Base-by-base conservation (phyloP, 495 filamentous ascomycete species). In the Jackrogersella multiformis region DNA sequence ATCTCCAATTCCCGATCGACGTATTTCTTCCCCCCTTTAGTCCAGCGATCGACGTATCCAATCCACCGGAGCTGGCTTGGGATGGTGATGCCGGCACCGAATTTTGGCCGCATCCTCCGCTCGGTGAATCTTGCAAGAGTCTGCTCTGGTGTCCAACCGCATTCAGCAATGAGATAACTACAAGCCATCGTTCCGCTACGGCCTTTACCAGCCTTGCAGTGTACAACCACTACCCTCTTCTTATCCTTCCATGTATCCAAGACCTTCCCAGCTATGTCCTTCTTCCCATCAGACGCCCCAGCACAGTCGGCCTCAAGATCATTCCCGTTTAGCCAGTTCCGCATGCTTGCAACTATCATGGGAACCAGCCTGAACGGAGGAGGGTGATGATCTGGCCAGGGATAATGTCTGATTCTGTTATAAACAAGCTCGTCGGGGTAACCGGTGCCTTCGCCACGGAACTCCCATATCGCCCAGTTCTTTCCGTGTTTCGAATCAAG, bases 141-240 rank as follows among this genome's bases (percentile, higher is more conserved):
- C 56, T 95, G 86, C 58, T 90, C 85, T 10, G 87, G 79, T 35
- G 82, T 88, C 94, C 94, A 97, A 16, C 91, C 92, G 66, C 93
- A 89, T 73, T 99, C 90, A 16, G 90, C 87, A 62, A 99, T 96
- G 46, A 99, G 79, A 74, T 97, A 98, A 56, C 88, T 88, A 71
- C 91, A 94, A 18, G 89, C 88, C 71, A 93, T 86, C 0, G 92
- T 97, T n/a, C 95, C 95, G 58, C 91, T 95, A 44, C 95, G 83
- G 1, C 95, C 95, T 77, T 99, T 99, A 2, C 95, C 95, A 1
- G 95, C 95, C 77, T 97, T 99, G 80, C 95, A 98, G 75, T 98
- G 95, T 9, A 99, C 92, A 5, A 99, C 94, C 1, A 89, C 89
- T 1, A 97, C 90, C 20, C 68, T 73, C 34, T 71, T 73, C 61